Evolutionary conservation across 2,329 filamentous ascomycete species (phyloP).

Genomic region (Lachnellula cervina): DNA sequence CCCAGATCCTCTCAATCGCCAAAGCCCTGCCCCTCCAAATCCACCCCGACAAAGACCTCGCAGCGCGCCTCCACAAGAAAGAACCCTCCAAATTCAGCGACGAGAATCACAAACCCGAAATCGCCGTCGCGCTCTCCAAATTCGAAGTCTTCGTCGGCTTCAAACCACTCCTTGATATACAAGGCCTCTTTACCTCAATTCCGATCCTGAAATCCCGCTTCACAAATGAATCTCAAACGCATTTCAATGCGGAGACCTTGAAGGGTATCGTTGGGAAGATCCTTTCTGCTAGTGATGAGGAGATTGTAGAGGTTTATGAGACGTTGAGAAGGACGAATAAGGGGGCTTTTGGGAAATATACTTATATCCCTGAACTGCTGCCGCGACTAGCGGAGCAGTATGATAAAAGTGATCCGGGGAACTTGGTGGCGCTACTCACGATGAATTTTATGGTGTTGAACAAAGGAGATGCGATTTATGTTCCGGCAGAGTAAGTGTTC

Average conservation of each 20-base stretch:
- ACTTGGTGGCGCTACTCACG: slow-evolving; percentile 62
- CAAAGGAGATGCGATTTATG: slow-evolving; percentile 81
- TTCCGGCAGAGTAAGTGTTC: slow-evolving; percentile 63
- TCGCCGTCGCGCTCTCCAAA: slow-evolving; percentile 63
- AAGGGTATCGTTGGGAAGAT: slow-evolving; percentile 44
- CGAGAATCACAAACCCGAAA: slow-evolving; percentile 75
- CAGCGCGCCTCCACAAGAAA: slow-evolving; percentile 56
- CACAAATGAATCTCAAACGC: slow-evolving; percentile 27
- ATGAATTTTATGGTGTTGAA: slow-evolving; percentile 70
- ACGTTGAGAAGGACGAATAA: slow-evolving; percentile 45
- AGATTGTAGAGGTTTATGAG: slow-evolving; percentile 41
- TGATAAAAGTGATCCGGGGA: slow-evolving; percentile 57
- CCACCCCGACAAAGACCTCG: slow-evolving; percentile 66
- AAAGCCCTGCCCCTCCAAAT: slow-evolving; percentile 73
- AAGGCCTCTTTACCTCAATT: slow-evolving; percentile 44
- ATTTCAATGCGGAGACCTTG: slow-evolving; percentile 54
- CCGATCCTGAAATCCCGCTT: slow-evolving; percentile 19
- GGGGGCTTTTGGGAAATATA: slow-evolving; percentile 43
- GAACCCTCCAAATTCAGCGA: slow-evolving; percentile 65
- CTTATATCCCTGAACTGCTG: slow-evolving; percentile 60
- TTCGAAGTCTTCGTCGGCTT: slow-evolving; percentile 76
- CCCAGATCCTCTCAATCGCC: slow-evolving; percentile 62
- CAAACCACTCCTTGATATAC: slow-evolving; percentile 59
- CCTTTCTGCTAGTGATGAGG: slow-evolving; percentile 42
- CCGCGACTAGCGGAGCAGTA: slow-evolving; percentile 63